Evolutionary conservation across 2,329 filamentous ascomycete genomes (phyloP), one percentile per base, ranked within the genome.

Genomic region (Trichoderma cornu-damae): DNA sequence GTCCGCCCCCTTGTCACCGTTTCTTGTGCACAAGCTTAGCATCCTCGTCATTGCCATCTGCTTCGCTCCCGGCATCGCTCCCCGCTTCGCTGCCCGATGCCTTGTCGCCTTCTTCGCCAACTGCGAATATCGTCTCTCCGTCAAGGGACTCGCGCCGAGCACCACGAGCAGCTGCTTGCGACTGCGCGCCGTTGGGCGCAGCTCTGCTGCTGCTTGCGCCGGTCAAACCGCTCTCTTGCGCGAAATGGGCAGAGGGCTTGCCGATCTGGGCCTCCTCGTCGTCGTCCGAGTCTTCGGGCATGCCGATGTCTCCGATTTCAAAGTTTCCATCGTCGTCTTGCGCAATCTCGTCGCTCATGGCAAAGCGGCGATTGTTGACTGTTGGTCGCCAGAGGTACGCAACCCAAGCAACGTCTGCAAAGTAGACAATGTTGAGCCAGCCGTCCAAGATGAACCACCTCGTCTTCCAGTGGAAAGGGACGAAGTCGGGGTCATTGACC

Each of bases 281-380:
- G 2, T 59, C 57, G 57, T 83, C 80, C 50, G 79, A 84, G 61
- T 85, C 82, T 53, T 85, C 85, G 3, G 82, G 82, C 50, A 90
- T 89, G 51, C 90, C 90, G 61, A 99, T 88, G 57, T 94, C 94
- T 48, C 89, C 89, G 69, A 99, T 95, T 69, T 97, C 94, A 70
- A 99, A 99, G 44, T 79, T 83, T 34, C 94, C 94, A 68, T 97
- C 93, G 65, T 99, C 94, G 67, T 99, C 94, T 81, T 97, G 94
- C 2, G 94, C 93, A 68, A 99, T 87, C 83, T 99, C 94, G 68
- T 99, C 94, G 75, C 90, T 96, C 94, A 99, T 99, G 61, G 94
- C 94, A 67, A 99, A 99, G 58, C 94, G 85, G 65, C 92, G 84
- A 75, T 99, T 99, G 75, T 99, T 97, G 52, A 89, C 91, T 20